Base-by-base conservation (phyloP, 345 rosid species). In the Hibiscus tridactylites region DNA sequence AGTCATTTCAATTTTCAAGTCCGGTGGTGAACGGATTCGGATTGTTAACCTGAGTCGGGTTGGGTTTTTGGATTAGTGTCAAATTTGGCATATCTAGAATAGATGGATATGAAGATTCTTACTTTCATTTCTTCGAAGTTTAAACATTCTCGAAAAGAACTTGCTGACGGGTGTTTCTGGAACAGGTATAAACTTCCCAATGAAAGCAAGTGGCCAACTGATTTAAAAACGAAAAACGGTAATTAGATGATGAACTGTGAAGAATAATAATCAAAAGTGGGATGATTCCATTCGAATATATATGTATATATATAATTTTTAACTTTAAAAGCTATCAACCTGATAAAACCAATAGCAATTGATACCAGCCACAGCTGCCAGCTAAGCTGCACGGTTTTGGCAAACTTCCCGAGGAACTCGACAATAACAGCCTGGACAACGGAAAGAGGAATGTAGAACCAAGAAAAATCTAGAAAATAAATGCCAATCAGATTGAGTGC, bases 181-280 rank as follows among this genome's bases (percentile, higher is more conserved):
- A 54, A 94, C 93, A 3, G 92, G 97, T 57, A 95, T 78, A 35
- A 80, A 83, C 76, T 95, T 92, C 74, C 90, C 99, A 24, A 86
- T 65, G 39, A 81, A 72, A 12, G 93, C 99, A 28, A 95, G 90
- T 2, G 98, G 99, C 99, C 99, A 95, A 75, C 99, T 95, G 83
- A 59, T 68, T 72, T 31, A 11, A 59, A 31, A 35, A 50, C 17
- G 2, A 29, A 28, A 28, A 49, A 7, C 13, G 9, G 29, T 16
- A 28, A 49, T 15, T 49, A 26, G 39, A 28, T 8, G 3, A 42
- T 11, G 17, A 21, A 24, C 17, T 19, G 9, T 12, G 54, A 42
- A 65, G 17, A 66, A 56, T 46, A 2, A 42, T 21, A 29, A 5
- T 56, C 11, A 44, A 21, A 65, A 46, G 15, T 49, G 17, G 4